Evolutionary conservation across 306 rosid species (phyloP).

Genomic region (Begonia loranthoides): DNA sequence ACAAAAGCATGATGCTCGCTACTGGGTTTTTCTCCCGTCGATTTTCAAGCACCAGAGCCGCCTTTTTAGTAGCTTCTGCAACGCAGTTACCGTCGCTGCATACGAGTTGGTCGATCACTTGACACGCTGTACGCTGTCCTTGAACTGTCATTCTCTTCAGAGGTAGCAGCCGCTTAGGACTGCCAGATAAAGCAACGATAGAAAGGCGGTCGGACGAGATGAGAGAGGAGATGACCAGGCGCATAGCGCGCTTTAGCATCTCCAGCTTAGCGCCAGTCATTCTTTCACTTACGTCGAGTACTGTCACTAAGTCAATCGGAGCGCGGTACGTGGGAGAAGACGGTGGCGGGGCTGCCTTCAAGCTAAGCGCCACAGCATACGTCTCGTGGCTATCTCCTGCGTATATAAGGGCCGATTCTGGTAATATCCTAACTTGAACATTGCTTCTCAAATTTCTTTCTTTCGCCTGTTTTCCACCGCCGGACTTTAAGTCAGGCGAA

Average conservation of each 20-base stretch:
- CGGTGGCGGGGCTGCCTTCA: constrained; percentile 38
- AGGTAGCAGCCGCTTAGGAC: constrained; percentile 39
- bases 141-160: constrained; percentile 48
- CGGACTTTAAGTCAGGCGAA: constrained; percentile 24
- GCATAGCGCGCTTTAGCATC: constrained; percentile 80
- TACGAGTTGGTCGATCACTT: constrained; percentile 43
- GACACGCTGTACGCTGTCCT: constrained; percentile 55
- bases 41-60: constrained; percentile 55
- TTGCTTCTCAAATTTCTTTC: constrained; percentile 27
- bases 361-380: constrained; percentile 40
- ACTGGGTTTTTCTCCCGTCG: constrained; percentile 65
- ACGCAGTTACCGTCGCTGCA: constrained; percentile 33
- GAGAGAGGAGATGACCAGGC: constrained; percentile 55
- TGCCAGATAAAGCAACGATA: constrained; percentile 54
- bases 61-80: constrained; percentile 52
- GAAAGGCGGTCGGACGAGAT: constrained; percentile 66
- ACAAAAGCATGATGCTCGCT: constrained; percentile 53
- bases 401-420: constrained; percentile 49
- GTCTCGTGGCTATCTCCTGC: constrained; percentile 35
- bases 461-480: constrained; percentile 13
- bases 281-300: constrained; percentile 58
- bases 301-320: constrained; percentile 71
- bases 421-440: constrained; percentile 47
- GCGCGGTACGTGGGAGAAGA: constrained; percentile 31
- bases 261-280: constrained; percentile 60